Base-by-base conservation (phyloP, 2,329 filamentous ascomycete species). In the Botrytis byssoidea region DNA sequence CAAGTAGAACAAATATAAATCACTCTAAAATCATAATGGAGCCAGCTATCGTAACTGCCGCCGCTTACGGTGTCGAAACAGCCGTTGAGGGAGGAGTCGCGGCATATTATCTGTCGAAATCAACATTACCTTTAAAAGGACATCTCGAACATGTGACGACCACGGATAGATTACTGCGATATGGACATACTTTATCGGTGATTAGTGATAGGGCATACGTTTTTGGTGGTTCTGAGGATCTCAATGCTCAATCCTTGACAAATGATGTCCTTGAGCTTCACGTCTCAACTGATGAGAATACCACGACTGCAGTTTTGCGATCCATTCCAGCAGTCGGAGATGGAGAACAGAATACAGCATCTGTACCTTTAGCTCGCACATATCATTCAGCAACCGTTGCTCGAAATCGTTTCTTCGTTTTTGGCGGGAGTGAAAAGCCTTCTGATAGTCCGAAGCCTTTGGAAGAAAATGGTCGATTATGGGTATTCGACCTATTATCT, bases 221-320 rank as follows among this genome's bases (percentile, higher is more conserved):
- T n/a, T 70, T 70, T 42, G 68, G 68, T 48, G 68, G 68, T 35
- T 51, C 32, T 18, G 68, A 29, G 14, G n/a, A 42, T 46, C 7
- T 10, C 3, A 32, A n/a, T 22, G 22, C 12, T 44, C 48, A 70
- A 35, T 18, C 59, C 0, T n/a, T 37, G 35, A 25, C 32, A 8
- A 70, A 70, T 37, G n/a, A 70, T 70, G 42, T 70, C 3, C 68
- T 46, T 37, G 68, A 70, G 20, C 68, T 70, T 70, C 68, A 70
- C 40, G 60, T 70, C 29, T 46, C 68, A n/a, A 70, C 68, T 3
- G 55, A 61, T 4, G 68, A 70, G n/a, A 37, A 67, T 37, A 70
- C 29, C 55, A 63, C 55, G 35, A 69, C 66, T 32, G 68, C 68
- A 29, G 40, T 70, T 61, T 46, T 70, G 40, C 40, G 68, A 63